These are phyloP conservation scores for Blastocystis hominis DNA, from an alignment of 352 stramenopile genomes.

Conservation along the genomic window DNA sequence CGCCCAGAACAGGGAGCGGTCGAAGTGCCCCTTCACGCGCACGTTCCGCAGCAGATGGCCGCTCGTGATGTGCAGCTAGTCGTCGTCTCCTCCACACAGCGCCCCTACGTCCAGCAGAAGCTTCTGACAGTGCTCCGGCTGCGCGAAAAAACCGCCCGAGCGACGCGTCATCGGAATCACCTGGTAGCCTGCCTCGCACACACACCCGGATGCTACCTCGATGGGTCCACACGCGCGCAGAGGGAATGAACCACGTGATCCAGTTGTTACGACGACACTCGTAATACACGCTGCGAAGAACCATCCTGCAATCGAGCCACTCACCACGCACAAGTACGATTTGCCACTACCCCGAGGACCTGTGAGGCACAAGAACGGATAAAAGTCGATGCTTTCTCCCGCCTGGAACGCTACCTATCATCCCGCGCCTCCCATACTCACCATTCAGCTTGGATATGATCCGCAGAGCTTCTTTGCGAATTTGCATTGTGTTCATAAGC, in stretches of 20 bases:
- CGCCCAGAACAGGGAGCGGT: constrained; percentile 45
- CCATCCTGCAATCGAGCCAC: background rate
- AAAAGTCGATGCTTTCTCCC: background rate
- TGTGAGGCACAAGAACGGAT: constrained; percentile 16
- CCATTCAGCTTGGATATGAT: constrained; percentile 21
- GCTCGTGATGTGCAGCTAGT: constrained; percentile 21
- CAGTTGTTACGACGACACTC: constrained; percentile 25
- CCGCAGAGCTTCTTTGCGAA: constrained; percentile 22
- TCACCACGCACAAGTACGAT: background rate
- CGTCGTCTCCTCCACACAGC: too few relatives aligned
- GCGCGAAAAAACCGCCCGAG: constrained; percentile 26
- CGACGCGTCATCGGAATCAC: constrained; percentile 39
- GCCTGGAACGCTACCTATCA: constrained; percentile 18
- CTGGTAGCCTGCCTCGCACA: background rate
- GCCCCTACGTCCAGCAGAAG: background rate
- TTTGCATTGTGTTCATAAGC: constrained; percentile 18
- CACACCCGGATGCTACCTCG: background rate
- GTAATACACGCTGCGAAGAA: constrained; percentile 36
- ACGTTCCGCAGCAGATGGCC: constrained; percentile 23
- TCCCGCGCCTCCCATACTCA: background rate
- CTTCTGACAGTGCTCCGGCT: constrained; percentile 42
- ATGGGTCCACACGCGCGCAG: constrained; percentile 17
- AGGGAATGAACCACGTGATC: constrained; percentile 40
- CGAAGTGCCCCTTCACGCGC: background rate
- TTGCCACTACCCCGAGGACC: constrained; percentile 37